These are phyloP conservation scores for Pleurotus platypus DNA, from an alignment of 768 basidiomycete genomes.

Conservation along the genomic window DNA sequence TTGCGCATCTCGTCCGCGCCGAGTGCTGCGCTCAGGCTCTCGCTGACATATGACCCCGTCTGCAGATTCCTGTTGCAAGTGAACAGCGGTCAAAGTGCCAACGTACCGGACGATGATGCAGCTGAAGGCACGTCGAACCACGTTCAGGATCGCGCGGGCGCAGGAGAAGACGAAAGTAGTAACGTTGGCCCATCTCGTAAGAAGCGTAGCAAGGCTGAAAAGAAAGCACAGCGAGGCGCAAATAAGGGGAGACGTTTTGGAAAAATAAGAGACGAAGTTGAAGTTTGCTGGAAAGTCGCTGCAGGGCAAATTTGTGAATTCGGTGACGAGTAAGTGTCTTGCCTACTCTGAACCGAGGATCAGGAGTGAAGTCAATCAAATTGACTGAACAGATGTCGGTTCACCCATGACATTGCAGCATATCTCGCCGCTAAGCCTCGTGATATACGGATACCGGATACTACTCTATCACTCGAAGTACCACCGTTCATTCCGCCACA, in stretches of 20 bases:
- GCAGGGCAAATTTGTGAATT: constrained; percentile 67
- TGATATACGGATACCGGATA: constrained; percentile 63
- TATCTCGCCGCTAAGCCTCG: constrained; percentile 76
- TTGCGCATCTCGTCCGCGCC: not conserved
- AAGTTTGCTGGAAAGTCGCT: constrained; percentile 81
- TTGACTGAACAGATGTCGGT: constrained; percentile 57
- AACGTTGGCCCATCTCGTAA: constrained; percentile 24
- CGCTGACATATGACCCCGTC: not conserved
- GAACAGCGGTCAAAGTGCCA: constrained; percentile 19
- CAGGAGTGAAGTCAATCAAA: not conserved
- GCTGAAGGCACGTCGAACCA: constrained; percentile 58
- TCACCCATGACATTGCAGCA: constrained; percentile 69
- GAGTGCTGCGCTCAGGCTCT: too few species aligned
- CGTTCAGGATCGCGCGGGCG: constrained; percentile 20
- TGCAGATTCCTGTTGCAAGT: constrained; percentile 37
- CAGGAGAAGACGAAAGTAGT: constrained; percentile 16
- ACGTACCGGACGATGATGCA: constrained; percentile 47
- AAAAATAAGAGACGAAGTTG: constrained; percentile 73
- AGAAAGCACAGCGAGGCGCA: constrained; percentile 71
- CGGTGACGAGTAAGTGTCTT: constrained; percentile 56
- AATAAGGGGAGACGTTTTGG: constrained; percentile 83
- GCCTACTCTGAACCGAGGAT: not conserved
- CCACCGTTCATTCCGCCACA: constrained; percentile 46
- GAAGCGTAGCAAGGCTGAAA: constrained; percentile 58
- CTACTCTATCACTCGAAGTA: constrained; percentile 35